Evolutionary conservation across 2,329 filamentous ascomycete genomes (phyloP).

Genomic region (Paramyrothecium roridum): DNA sequence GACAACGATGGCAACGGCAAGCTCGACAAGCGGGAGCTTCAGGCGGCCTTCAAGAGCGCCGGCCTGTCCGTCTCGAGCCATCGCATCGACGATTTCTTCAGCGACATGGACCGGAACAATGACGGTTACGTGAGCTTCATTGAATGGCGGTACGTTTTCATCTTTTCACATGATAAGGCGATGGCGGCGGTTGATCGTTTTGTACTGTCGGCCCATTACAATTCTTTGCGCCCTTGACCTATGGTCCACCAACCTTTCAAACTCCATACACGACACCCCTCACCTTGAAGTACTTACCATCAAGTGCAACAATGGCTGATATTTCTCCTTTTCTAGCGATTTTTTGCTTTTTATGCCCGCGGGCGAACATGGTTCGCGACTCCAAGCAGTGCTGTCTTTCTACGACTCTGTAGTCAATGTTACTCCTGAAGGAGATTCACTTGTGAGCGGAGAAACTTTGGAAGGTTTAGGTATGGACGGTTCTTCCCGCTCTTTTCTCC

Average conservation of each 20-base stretch:
- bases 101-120: conserved; percentile 82
- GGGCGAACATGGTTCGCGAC: conserved; percentile 60
- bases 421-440: conserved; percentile 90
- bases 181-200: neutral
- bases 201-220: conserved; percentile 2
- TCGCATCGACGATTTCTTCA: conserved; percentile 81
- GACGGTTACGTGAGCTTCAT: conserved; percentile 87
- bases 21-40: conserved; percentile 82
- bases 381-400: conserved; percentile 83
- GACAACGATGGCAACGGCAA: conserved; percentile 83
- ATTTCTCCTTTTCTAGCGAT: conserved; percentile 54
- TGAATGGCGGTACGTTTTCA: conserved; percentile 82
- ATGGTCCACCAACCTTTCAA: conserved; percentile 12
- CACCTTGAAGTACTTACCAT: neutral
- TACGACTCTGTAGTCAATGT: conserved; percentile 87
- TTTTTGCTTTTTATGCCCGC: conserved; percentile 87
- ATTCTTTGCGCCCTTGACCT: conserved; percentile 5
- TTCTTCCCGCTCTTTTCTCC: conserved; percentile 54
- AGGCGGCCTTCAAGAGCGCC: conserved; percentile 70
- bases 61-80: conserved; percentile 75
- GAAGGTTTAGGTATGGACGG: conserved; percentile 88
- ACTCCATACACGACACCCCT: neutral
- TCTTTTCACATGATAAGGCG: neutral
- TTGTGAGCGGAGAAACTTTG: conserved; percentile 85
- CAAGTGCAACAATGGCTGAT: neutral